Evolutionary conservation across 768 basidiomycete genomes (phyloP), one percentile per base, ranked within the genome.

Genomic region (Termitomyces heimii): DNA sequence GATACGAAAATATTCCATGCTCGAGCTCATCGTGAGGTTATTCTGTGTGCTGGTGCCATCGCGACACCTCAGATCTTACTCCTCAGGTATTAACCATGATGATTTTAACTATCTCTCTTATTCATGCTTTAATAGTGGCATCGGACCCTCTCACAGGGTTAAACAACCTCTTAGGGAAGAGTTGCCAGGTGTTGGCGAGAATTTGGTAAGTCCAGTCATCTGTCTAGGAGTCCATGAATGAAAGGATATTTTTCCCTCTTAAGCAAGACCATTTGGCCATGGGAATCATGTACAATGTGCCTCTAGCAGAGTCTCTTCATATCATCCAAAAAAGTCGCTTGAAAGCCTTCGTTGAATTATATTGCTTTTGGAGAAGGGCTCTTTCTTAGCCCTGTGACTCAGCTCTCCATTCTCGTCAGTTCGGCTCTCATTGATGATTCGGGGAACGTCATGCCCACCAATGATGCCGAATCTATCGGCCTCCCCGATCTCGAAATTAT

Each of bases 61-160:
- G 34, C 50, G 20, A 60, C 28, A 5, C 59, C 59, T 22, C 59
- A 60, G n/a, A 51, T 56, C 12, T n/a, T 60, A n/a, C 48, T 60
- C 10, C 50, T 51, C 2, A 60, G 59, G 59, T 60, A 31, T 7
- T 37, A 14, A 1, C 12, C 35, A n/a, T 5, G 9, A 26, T 28
- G 45, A 26, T 28, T 31, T 22, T 1, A 40, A 24, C n/a, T 31
- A 16, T 18, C 1, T 24, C 6, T n/a, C 18, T n/a, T 22, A 22
- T 13, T 53, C n/a, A 57, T 14, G 12, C 22, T 22, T 14, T 10
- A 22, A 12, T 16, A 60, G 55, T 44, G 55, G 55, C 8, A 37
- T 56, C 2, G 58, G 58, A 1, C 40, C 58, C 2, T 5, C 9
- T n/a, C 5, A 47, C 14, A 51, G 45, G 14, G 53, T 55, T 1